Evolutionary conservation across 2,329 filamentous ascomycete species (phyloP).

Genomic region (Paecilomyces niveus): DNA sequence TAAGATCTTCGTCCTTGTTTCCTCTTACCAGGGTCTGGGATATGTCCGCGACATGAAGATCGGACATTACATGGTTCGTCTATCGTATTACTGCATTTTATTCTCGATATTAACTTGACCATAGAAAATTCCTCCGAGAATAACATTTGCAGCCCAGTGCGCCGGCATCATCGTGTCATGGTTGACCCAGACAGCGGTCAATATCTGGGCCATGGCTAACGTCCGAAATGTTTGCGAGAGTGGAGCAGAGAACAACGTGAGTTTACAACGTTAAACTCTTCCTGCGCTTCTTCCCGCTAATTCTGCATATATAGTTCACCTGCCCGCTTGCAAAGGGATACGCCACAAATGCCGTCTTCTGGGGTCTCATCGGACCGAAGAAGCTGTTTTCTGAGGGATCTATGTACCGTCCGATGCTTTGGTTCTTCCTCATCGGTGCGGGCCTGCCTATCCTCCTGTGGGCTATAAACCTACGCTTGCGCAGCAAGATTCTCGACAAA

Average conservation of each 20-base stretch:
- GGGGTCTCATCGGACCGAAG: conserved; percentile 42
- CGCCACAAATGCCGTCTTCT: conserved; percentile 18
- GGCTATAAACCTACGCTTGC: background rate
- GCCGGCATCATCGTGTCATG: conserved; percentile 38
- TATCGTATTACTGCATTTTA: background rate
- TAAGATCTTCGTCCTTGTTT: conserved; percentile 15
- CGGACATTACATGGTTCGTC: conserved; percentile 35
- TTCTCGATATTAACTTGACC: background rate
- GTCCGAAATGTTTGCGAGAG: conserved; percentile 30
- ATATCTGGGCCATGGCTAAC: conserved; percentile 21
- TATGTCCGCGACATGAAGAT: conserved; percentile 41
- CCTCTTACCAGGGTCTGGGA: conserved; percentile 14
- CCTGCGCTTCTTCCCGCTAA: background rate
- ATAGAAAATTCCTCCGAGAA: conserved; percentile 36
- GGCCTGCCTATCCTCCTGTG: conserved; percentile 32
- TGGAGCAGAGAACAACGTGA: conserved; percentile 7
- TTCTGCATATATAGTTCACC: background rate
- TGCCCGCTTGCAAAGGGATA: conserved; percentile 1
- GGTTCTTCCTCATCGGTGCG: conserved; percentile 39
- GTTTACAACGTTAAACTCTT: background rate
- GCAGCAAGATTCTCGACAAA: background rate
- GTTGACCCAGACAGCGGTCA: conserved; percentile 26
- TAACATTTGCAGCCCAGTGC: conserved; percentile 39
- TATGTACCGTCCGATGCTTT: conserved; percentile 37
- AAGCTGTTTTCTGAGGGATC: conserved; percentile 38